Evolutionary conservation across 2,329 filamentous ascomycete species (phyloP), one percentile per base, ranked within the genome.

Genomic region (Ceratocystis ficicola): DNA sequence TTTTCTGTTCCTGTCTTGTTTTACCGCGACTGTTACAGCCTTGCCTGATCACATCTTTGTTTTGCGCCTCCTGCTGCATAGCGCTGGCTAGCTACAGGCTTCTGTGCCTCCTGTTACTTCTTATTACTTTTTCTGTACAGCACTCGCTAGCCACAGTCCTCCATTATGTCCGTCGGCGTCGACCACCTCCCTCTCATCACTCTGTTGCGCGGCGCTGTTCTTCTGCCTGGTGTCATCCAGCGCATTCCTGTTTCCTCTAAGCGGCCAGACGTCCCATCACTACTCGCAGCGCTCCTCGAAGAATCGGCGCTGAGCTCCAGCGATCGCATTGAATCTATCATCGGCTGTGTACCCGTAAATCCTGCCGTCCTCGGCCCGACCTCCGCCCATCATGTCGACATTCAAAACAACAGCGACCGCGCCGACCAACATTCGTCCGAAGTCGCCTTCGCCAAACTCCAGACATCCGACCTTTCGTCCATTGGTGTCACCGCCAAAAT

Each of bases 301-400:
- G 85, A 86, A 70, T 86, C 86, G 32, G 81, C 88, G 44, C 83
- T 84, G 50, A 86, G 86, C 70, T 83, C 85, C 32, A 82, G 81
- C 69, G 80, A 85, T 70, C 79, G 82, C 69, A 80, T 86, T 72
- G 83, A 86, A 70, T 79, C 80, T 70, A 85, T 96, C 70, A 86
- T 97, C 70, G 90, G 88, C 64, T 97, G 93, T 74, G 86, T 97
- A 65, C 94, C 94, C 22, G 80, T 96, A 68, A 86, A 81, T 69
- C 94, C 90, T 62, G 86, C 87, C 3, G 81, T 86, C 28, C 80
- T 96, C 30, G 86, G 85, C 67, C 80, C 82, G 30, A 61, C 61
- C 25, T 86, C 85, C 67, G 80, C 82, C 32, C 64, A n/a, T 44
- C 85, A 90, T 72, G 91, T 91, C 57, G 64, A 30, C n/a, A 62